These are phyloP conservation scores for Trichophyton rubrum DNA, from an alignment of 2,329 filamentous ascomycete species.

Conservation along the genomic window DNA sequence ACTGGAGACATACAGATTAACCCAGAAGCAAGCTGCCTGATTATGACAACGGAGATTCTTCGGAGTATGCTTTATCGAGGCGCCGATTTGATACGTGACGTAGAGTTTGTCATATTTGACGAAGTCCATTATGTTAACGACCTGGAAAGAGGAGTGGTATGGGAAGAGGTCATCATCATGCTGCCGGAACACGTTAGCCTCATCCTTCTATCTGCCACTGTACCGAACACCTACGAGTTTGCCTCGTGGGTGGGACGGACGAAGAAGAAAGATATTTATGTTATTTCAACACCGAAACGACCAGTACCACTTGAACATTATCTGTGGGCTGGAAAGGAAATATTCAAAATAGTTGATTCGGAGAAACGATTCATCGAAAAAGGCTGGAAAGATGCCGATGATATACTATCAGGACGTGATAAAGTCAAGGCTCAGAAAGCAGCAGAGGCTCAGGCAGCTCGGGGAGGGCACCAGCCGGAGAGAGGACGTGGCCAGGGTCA, in stretches of 20 bases:
- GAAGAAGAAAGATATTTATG: conserved; percentile 97
- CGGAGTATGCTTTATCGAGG: conserved; percentile 96
- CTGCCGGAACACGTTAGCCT: conserved; percentile 91
- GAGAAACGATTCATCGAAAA: conserved; percentile 85
- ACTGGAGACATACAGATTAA: conserved; percentile 98
- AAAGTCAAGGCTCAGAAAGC: conserved; percentile 48
- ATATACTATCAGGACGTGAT: conserved; percentile 66
- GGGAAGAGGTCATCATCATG: conserved; percentile 99
- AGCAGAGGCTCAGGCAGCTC: conserved; percentile 40
- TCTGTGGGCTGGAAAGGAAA: conserved; percentile 84
- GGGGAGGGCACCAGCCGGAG: conserved; percentile 39
- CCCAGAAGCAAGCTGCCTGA: conserved; percentile 90
- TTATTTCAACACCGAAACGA: conserved; percentile 92
- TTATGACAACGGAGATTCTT: conserved; percentile 98
- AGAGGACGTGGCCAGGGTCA: conserved; percentile 13
- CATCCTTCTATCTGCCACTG: conserved; percentile 87
- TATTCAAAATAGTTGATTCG: conserved; percentile 86
- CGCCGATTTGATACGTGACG: conserved; percentile 88
- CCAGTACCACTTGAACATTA: conserved; percentile 94
- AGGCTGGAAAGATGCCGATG: conserved; percentile 90
- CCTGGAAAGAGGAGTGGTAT: conserved; percentile 86
- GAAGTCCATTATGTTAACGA: conserved; percentile 99
- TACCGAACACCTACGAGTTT: conserved; percentile 95
- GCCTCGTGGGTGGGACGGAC: conserved; percentile 96
- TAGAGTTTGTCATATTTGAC: conserved; percentile 98